These are phyloP conservation scores for Pilasporangium apinafurcum DNA, from an alignment of 352 stramenopile species.

Conservation along the genomic window DNA sequence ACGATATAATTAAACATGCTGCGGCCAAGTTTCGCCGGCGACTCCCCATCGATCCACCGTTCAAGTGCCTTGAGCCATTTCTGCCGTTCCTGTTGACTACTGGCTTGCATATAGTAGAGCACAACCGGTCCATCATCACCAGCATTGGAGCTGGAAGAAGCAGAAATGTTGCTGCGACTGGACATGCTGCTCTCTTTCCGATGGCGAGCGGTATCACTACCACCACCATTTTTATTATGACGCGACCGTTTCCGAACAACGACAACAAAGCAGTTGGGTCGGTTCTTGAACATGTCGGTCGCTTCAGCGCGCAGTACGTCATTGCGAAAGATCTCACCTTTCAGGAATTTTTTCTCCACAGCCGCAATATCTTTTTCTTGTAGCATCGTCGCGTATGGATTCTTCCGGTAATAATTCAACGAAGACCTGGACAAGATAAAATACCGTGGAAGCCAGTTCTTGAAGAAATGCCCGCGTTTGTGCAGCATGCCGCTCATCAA, in stretches of 20 bases:
- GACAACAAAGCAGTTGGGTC: constrained; percentile 59
- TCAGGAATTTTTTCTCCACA: constrained; percentile 55
- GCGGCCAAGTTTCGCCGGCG: constrained; percentile 40
- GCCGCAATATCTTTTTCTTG: constrained; percentile 32
- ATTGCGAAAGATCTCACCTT: constrained; percentile 45
- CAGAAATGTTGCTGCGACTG: constrained; percentile 10
- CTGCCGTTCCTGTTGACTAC: constrained; percentile 50
- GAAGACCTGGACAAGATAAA: constrained; percentile 55
- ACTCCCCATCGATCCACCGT: constrained; percentile 65
- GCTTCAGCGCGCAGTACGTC: constrained; percentile 61
- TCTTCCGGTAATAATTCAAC: constrained; percentile 71
- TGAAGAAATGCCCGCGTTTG: constrained; percentile 74
- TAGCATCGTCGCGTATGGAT: constrained; percentile 25
- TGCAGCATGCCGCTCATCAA: constrained; percentile 50
- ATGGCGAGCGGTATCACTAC: constrained; percentile 24
- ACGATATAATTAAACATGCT: constrained; percentile 70
- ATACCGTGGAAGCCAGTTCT: constrained; percentile 63
- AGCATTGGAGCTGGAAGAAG: not conserved
- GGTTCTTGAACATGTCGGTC: constrained; percentile 51
- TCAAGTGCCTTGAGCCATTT: constrained; percentile 68
- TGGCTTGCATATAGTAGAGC: constrained; percentile 66
- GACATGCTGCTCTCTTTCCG: constrained; percentile 56
- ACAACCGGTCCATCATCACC: constrained; percentile 40
- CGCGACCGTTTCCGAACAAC: constrained; percentile 49
- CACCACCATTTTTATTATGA: constrained; percentile 13